Evolutionary conservation across 2,329 filamentous ascomycete species (phyloP), one percentile per base, ranked within the genome.

Genomic region (Penicillium sp.): DNA sequence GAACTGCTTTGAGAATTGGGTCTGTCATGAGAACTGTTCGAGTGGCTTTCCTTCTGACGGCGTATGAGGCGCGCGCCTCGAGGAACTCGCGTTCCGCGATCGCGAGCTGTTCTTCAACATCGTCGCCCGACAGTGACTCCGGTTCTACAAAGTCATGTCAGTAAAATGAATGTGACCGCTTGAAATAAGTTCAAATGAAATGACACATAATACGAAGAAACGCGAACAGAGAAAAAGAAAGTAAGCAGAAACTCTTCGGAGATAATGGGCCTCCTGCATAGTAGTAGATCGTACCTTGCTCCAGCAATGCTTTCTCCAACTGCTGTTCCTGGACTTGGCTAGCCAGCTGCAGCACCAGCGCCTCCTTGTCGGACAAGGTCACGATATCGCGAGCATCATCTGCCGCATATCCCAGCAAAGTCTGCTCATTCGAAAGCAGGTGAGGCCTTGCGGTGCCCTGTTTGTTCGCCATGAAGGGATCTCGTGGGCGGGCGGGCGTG

Each of bases 1-100:
- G 90, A 40, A 94, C 86, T 6, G 91, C 89, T 69, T 90, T 91
- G 58, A 96, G 79, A 41, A 90, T 87, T 7, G 92, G 91, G 67
- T 91, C 89, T 57, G 87, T 87, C 66, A 86, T 85, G 64, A 95
- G 76, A 54, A 91, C 86, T 49, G 83, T 86, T 61, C 89, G 86
- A 22, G 88, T 81, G 22, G 90, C 87, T 60, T 86, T 86, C 71
- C 88, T 88, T 62, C 86, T 86, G 56, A 94, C 80, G 41, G 86
- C 82, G 74, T 91, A 90, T 58, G 82, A 82, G 56, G 90, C 87
- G 69, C 87, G 87, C 27, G 90, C 86, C 66, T 91, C 84, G 33
- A 94, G 80, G 22, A 91, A 83, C 52, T 87, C 86, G 55, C 82
- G 81, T 73, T 92, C 86, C 6, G 87, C 86, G 54, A 70, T 67